A percentile compares a stretch with the other conserved stretches of the same genome.
Conservation (phyloP, 257 asterid species). For the Dorcoceras hygrometricum region DNA sequence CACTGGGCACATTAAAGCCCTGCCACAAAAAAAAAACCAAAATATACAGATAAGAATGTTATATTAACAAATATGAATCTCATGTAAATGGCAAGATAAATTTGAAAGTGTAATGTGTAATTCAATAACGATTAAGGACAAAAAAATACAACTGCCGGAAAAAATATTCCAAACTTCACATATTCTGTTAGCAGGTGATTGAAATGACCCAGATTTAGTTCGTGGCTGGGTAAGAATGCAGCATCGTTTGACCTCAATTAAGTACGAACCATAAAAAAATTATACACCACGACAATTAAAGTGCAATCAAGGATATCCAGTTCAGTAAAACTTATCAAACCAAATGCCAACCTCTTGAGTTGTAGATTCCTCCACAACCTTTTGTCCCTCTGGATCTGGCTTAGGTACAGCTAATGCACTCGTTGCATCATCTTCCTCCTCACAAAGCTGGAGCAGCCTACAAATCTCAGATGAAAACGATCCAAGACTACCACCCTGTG, state of each 20-base stretch:
- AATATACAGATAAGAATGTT: background rate
- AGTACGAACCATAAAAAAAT: background rate
- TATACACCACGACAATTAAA: background rate
- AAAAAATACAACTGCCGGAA: background rate
- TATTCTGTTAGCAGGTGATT: background rate
- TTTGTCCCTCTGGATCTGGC: conserved; percentile 70
- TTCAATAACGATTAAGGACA: background rate
- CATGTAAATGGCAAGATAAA: background rate
- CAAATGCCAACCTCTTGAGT: conserved; percentile 54
- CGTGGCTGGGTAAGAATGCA: conserved; percentile 1
- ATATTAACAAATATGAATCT: background rate
- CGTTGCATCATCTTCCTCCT: conserved; percentile 98
- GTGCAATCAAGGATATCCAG: background rate
- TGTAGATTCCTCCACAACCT: conserved; percentile 42
- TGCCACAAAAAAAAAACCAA: conserved; percentile 31
- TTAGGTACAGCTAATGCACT: conserved; percentile 82
- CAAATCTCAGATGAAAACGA: conserved; percentile 66
- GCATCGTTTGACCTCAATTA: background rate
- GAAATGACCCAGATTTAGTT: background rate
- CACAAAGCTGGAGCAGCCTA: conserved; percentile 78
- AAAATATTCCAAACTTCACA: background rate
- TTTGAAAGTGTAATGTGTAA: background rate
- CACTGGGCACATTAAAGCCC: conserved; percentile 48
- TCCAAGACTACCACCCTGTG: conserved; percentile 85
- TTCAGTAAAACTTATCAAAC: background rate